Evolutionary conservation across 2,329 filamentous ascomycete species (phyloP), one percentile per base, ranked within the genome.

Genomic region (Fusarium solani-melongenae): DNA sequence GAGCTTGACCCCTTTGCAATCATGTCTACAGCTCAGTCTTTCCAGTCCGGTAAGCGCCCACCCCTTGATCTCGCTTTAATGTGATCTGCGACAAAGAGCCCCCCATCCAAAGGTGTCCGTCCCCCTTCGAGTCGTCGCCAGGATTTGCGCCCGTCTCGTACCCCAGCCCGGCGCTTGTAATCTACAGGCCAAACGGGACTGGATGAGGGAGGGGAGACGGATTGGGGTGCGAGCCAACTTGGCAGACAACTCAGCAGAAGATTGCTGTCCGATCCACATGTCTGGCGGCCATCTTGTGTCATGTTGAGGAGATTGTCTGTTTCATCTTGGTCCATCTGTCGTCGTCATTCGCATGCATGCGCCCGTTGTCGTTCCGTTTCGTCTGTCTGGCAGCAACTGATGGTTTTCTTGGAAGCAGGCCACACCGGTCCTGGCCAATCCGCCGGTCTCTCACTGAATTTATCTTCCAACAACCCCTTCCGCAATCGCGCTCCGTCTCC

Each of bases 381-480:
- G 69, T 76, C 77, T 73, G 66, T 72, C 62, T 76, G 72, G 72
- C 70, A 62, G 66, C 64, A 76, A 56, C 77, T 78, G 66, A 78
- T 73, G 63, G 66, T 66, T 76, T 73, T 72, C 65, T 70, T 77
- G 68, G 65, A 76, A 77, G 62, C 69, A 78, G 76, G 67, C 72
- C 74, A 77, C 66, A 62, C 74, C 67, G 67, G 70, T 75, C 69
- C 76, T 70, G 70, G 71, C 41, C 69, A 78, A 68, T 73, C 76
- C 66, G 70, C 76, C 66, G 87, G 86, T 75, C 85, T 92, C 80
- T 85, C 88, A 63, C 84, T 92, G 81, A 92, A 91, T 83, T 89
- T 95, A 79, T 91, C 92, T 82, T 95, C 93, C 81, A 95, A 95
- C 88, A 95, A 95, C 81, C 93, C 93, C 71, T 95, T 90, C 79